Evolutionary conservation across 2,329 filamentous ascomycete species (phyloP).

Genomic region (Paraphaeosphaeria sporulosa): DNA sequence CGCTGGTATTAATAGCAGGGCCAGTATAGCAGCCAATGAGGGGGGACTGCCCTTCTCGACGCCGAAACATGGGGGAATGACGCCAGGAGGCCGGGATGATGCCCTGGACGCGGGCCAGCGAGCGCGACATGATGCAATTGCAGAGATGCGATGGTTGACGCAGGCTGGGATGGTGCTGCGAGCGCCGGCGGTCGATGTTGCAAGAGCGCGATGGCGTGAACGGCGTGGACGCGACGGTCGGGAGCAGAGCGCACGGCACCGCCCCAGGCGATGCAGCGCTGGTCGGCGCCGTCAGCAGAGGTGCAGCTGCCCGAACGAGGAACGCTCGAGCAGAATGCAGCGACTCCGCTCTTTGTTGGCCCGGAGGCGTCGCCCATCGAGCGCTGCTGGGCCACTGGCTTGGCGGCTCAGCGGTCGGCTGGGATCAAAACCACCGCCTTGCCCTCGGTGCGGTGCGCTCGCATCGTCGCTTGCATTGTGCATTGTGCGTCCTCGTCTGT

Average conservation of each 20-base stretch:
- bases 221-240: too few species aligned
- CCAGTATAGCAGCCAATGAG: constrained; percentile 19
- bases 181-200: too few species aligned
- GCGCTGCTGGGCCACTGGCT: neutral
- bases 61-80: constrained; percentile 16
- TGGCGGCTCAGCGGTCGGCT: neutral
- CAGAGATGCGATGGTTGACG: constrained; percentile 5
- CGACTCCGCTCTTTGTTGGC: constrained; percentile 15
- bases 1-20: constrained; percentile 19
- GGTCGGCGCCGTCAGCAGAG: neutral
- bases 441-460: neutral
- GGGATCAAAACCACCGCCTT: constrained; percentile 1
- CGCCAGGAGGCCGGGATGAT: constrained; percentile 13
- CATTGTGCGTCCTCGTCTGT: neutral
- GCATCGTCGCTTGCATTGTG: neutral
- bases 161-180: too few species aligned
- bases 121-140: constrained; percentile 3
- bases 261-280: neutral
- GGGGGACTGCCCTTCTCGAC: constrained; percentile 7
- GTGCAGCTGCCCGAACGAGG: constrained; percentile 23
- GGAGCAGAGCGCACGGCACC: too few species aligned
- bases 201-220: too few species aligned
- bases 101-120: neutral
- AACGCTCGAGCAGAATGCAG: constrained; percentile 17
- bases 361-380: too few species aligned